These are phyloP conservation scores for Dendrocalamus sinicus DNA, from an alignment of 176 grass and related monocot genomes.

Conservation along the genomic window DNA sequence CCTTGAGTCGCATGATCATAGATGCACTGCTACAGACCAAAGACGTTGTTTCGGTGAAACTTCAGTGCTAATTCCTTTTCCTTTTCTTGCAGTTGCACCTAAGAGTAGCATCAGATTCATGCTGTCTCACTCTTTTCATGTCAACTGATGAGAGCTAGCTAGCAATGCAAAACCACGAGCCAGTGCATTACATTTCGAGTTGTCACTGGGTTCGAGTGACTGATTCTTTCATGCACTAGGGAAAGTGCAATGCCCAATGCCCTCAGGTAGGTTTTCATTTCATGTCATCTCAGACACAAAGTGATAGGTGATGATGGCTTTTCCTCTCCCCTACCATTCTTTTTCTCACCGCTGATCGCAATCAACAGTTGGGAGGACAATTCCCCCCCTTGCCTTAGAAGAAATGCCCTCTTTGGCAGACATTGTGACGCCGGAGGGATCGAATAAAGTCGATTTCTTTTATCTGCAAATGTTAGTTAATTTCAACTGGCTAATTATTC, in stretches of 20 bases:
- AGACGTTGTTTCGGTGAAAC: constrained; percentile 39
- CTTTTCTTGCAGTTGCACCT: not conserved
- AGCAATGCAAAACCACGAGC: not conserved
- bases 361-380: constrained; percentile 37
- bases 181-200: not conserved
- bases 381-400: not conserved
- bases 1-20: not conserved
- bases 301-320: constrained; percentile 5
- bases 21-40: constrained; percentile 22
- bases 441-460: constrained; percentile 16
- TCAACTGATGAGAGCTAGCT: not conserved
- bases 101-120: constrained; percentile 53
- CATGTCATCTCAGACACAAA: constrained; percentile 37
- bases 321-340: constrained; percentile 28
- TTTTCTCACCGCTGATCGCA: constrained; percentile 44
- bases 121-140: constrained; percentile 2
- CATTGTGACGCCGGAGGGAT: constrained; percentile 36
- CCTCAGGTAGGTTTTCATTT: constrained; percentile 26
- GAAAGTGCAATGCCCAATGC: constrained; percentile 5
- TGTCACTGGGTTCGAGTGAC: constrained; percentile 4
- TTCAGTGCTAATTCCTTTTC: not conserved
- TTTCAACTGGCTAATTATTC: constrained; percentile 24
- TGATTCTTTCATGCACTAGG: constrained; percentile 56
- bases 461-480: not conserved
- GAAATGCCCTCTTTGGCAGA: not conserved